phyloP scores from a whole-genome alignment of 2,329 filamentous ascomycete species.

The Cucurbitaria berberidis region DNA sequence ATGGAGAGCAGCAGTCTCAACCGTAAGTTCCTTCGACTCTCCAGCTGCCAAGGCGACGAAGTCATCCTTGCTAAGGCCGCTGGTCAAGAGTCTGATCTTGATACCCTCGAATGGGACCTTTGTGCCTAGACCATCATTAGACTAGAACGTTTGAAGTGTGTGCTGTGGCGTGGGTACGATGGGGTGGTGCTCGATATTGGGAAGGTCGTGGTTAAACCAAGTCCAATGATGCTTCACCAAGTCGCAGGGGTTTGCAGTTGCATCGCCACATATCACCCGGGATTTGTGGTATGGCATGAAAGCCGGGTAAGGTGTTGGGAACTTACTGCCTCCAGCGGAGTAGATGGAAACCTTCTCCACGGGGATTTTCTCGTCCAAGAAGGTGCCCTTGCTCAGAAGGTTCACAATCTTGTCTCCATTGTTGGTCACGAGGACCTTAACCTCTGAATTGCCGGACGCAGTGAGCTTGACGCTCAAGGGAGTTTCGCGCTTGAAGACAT shows the following conservation, averaged over 20 bases:
- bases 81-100: conserved; percentile 57
- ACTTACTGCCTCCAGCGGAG: conserved; percentile 52
- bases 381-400: conserved; percentile 61
- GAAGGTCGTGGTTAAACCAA: neutral
- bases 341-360: conserved; percentile 62
- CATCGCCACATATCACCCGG: no score
- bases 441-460: conserved; percentile 58
- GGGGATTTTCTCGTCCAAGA: conserved; percentile 57
- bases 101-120: conserved; percentile 61
- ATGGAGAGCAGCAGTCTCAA: conserved; percentile 64
- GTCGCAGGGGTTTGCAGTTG: neutral
- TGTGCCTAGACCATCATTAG: conserved; percentile 40
- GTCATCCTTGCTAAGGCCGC: conserved; percentile 54
- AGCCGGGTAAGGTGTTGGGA: neutral
- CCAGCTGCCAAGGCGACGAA: conserved; percentile 58
- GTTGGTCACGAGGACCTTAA: conserved; percentile 63
- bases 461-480: conserved; percentile 50
- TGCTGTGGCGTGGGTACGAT: neutral
- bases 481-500: conserved; percentile 46
- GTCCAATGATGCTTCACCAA: neutral
- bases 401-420: conserved; percentile 58
- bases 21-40: conserved; percentile 59
- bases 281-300: no score
- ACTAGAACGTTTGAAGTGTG: neutral
- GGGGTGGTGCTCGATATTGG: no score